Conservation (phyloP, 2,329 filamentous ascomycete genomes). For the Phaeosphaeriaceae sp. region DNA sequence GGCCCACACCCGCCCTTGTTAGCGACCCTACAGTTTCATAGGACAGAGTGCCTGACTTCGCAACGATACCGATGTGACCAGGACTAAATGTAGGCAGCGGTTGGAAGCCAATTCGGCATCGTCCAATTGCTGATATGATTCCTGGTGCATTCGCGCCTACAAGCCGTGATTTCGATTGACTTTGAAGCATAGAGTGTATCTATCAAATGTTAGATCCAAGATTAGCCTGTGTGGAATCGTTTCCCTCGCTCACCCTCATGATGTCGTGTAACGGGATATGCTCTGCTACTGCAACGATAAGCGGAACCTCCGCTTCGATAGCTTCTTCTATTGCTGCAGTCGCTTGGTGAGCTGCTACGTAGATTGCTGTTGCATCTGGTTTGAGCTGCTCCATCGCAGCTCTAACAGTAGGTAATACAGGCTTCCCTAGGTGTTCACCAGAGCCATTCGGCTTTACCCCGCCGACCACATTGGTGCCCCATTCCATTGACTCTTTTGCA, state of each 20-base stretch:
- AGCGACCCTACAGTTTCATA: conserved; percentile 81
- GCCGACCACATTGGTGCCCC: conserved; percentile 81
- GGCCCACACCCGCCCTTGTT: conserved; percentile 74
- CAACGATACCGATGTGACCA: conserved; percentile 75
- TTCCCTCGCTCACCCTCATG: conserved; percentile 61
- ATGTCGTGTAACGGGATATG: conserved; percentile 82
- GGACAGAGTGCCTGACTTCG: conserved; percentile 81
- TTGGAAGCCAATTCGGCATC: conserved; percentile 77
- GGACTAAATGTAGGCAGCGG: conserved; percentile 74
- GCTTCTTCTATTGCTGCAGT: conserved; percentile 78
- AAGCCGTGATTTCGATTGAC: conserved; percentile 73
- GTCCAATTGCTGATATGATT: conserved; percentile 75
- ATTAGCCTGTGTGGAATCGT: neutral
- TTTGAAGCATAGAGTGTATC: conserved; percentile 72
- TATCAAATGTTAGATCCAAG: conserved; percentile 44
- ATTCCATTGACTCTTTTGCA: conserved; percentile 75
- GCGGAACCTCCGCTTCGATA: conserved; percentile 77
- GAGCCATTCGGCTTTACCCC: conserved; percentile 75
- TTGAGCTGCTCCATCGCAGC: conserved; percentile 72
- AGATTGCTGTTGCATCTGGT: conserved; percentile 80
- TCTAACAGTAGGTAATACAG: conserved; percentile 71
- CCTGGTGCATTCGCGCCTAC: conserved; percentile 84
- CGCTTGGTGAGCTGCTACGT: conserved; percentile 77
- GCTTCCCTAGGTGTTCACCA: conserved; percentile 74
- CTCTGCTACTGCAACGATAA: conserved; percentile 80